Evolutionary conservation across 768 basidiomycete species (phyloP).

Genomic region (Amanita subjunquillea): DNA sequence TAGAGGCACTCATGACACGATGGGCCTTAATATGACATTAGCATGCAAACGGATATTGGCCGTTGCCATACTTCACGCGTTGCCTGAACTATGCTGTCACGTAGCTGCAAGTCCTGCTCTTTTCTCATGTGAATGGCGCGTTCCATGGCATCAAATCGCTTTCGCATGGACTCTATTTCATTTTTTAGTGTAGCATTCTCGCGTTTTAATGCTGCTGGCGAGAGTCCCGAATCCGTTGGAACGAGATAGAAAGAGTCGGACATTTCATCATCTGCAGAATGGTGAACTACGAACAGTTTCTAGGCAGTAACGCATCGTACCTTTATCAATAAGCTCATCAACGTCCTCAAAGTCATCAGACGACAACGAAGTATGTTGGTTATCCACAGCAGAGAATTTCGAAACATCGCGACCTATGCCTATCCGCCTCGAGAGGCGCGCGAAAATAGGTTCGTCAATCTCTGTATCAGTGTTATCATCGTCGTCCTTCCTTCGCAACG

Average conservation of each 20-base stretch:
- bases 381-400: constrained; percentile 11
- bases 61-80: constrained; percentile 41
- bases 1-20: constrained; percentile 65
- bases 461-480: constrained; percentile 61
- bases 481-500: constrained; percentile 30
- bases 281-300: neutral
- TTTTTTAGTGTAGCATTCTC: constrained; percentile 59
- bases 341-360: constrained; percentile 15
- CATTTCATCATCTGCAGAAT: constrained; percentile 45
- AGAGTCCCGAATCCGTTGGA: constrained; percentile 47
- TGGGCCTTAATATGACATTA: constrained; percentile 46
- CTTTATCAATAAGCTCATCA: constrained; percentile 53
- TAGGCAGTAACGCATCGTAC: constrained; percentile 21
- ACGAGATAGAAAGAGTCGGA: constrained; percentile 77
- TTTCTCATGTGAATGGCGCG: constrained; percentile 55
- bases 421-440: constrained; percentile 42
- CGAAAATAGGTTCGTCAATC: constrained; percentile 51
- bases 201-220: constrained; percentile 40
- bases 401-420: constrained; percentile 27
- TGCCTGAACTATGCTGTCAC: constrained; percentile 70
- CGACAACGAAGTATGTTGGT: constrained; percentile 7
- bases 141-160: constrained; percentile 51
- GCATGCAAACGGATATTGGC: neutral
- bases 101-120: constrained; percentile 70
- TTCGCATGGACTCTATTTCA: constrained; percentile 48